Evolutionary conservation across 164 flowering plant genomes (phyloP), one percentile per base, ranked within the genome.

Genomic region (Kingdonia uniflora): DNA sequence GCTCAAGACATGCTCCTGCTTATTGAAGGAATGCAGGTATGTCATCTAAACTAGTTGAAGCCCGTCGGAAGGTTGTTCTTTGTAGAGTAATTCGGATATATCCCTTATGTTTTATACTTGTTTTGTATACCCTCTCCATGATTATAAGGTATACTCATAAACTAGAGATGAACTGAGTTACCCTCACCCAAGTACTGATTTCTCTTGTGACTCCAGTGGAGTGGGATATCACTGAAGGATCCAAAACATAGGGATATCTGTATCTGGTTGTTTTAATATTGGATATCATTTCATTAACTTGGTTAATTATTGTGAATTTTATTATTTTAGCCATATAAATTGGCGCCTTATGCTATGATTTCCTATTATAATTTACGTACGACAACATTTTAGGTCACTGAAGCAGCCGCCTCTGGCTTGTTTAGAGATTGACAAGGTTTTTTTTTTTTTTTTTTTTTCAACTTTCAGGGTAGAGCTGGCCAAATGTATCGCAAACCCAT

Each of bases 401-500:
- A 41, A 14, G 44, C 20, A 44, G 7, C 15, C 5, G 12, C 19
- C 48, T 44, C 21, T 16, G 19, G 35, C 19, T 16, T 10, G 21
- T 8, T 2, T 8, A 44, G 19, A 16, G 21, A 44, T 19, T 8
- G 11, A 24, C 3, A 25, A 11, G 14, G 21, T 0, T 25, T 0
- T 21, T 47, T 12, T 25, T 52, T 20, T 52, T 26, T 45, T 0
- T 21, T 47, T 12, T 25, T 52, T 20, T 52, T 26, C 39, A 6
- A 19, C 65, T 52, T 65, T 19, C 74, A 87, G 96, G 82, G 14
- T 85, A 48, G 98, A 92, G 68, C 73, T 92, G 55, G 95, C 85
- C 20, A 85, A 85, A 75, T 92, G 98, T 75, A 80, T 92, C 33
- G 64, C 84, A 42, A 87, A 87, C 64, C 98, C 98, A 52, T 70